These are phyloP conservation scores for Penicillium corylophilum DNA, from an alignment of 2,329 filamentous ascomycete species.

Conservation along the genomic window DNA sequence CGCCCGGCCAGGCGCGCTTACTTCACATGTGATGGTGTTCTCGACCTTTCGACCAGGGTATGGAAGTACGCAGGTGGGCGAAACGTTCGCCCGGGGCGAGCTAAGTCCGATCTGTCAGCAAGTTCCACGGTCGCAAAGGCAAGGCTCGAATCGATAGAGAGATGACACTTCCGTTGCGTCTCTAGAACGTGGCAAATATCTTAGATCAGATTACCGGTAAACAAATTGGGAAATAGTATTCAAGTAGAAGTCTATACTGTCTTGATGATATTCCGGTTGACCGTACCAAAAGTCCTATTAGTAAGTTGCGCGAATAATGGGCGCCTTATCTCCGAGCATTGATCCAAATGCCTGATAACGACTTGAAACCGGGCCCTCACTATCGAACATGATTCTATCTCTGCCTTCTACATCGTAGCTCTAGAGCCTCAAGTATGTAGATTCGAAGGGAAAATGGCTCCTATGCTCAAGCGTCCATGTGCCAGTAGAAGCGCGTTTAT, in stretches of 20 bases:
- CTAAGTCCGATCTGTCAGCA: neutral
- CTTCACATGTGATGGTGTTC: neutral
- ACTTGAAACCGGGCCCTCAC: neutral
- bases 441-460: no score
- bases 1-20: neutral
- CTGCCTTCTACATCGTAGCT: neutral
- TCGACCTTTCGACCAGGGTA: neutral
- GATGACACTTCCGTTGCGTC: neutral
- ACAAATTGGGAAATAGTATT: neutral
- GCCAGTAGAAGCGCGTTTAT: neutral
- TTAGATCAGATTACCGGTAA: neutral
- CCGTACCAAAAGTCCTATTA: neutral
- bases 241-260: neutral
- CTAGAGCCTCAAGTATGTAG: neutral
- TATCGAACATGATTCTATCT: neutral
- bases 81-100: neutral
- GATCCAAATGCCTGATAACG: neutral
- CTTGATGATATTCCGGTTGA: neutral
- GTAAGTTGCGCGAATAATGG: constrained; percentile 2
- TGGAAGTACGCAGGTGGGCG: neutral
- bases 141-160: neutral
- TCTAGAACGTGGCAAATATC: neutral
- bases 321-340: neutral
- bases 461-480: neutral
- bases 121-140: neutral